Evolutionary conservation across 1,139 yeast species (phyloP).

Genomic region (Geotrichum phurueaensis): DNA sequence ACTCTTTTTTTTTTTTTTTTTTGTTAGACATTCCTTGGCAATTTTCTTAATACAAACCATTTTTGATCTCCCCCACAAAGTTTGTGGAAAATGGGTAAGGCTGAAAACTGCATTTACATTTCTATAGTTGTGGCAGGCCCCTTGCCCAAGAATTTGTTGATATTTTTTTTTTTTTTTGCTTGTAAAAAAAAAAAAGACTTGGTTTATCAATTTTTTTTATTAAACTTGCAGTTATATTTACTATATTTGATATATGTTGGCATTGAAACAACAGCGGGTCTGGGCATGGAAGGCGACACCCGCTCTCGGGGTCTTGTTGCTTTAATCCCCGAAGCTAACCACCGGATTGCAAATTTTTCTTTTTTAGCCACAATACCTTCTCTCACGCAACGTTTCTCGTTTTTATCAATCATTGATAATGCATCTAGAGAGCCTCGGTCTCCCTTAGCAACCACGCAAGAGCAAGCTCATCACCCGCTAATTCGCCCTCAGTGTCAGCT

Average conservation of each 20-base stretch:
- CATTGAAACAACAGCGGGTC: not conserved
- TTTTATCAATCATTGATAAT: not conserved
- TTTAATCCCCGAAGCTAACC: not conserved
- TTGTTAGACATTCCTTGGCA: no score
- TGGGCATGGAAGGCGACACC: not conserved
- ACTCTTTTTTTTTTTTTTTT: no score
- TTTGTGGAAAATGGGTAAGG: no score
- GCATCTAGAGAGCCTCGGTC: slow-evolving; percentile 1
- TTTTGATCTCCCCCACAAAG: no score
- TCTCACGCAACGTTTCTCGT: not conserved
- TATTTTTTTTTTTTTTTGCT: no score
- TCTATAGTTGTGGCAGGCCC: no score
- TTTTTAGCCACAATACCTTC: not conserved
- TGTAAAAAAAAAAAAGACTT: no score
- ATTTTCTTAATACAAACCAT: no score
- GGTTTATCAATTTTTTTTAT: no score
- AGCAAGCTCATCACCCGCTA: slow-evolving; percentile 44
- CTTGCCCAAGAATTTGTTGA: no score
- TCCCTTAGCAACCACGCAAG: slow-evolving; percentile 14
- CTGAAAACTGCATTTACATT: no score
- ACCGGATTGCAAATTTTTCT: not conserved
- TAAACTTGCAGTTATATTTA: no score
- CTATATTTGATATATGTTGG: not conserved
- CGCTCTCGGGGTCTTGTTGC: not conserved
- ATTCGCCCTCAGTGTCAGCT: slow-evolving; percentile 45